Percentiles rank a stretch among this genome's conserved stretches.
phyloP scores from a whole-genome alignment of 106 monocot species.

The Narthecium ossifragum region DNA sequence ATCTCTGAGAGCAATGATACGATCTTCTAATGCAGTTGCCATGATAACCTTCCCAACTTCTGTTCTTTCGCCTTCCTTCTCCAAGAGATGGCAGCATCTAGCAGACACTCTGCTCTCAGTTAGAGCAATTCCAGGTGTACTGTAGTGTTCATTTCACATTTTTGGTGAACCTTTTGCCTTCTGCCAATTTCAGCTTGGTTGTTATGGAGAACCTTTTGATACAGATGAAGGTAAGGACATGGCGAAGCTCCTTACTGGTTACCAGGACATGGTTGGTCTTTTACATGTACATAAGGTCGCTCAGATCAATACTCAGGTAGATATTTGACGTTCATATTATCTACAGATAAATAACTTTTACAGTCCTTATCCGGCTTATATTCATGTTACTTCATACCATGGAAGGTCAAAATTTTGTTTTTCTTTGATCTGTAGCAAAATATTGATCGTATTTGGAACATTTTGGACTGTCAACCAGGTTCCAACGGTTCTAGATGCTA shows the following conservation, averaged over 20 bases:
- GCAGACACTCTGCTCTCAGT: conserved; percentile 90
- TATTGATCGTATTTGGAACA: not conserved
- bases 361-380: not conserved
- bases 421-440: conserved; percentile 3
- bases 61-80: conserved; percentile 56
- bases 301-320: conserved; percentile 77
- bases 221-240: conserved; percentile 96
- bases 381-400: not conserved
- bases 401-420: not conserved
- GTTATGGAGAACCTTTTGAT: conserved; percentile 2
- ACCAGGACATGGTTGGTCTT: conserved; percentile 97
- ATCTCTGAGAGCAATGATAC: conserved; percentile 71
- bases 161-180: not conserved
- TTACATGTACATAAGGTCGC: conserved; percentile 93
- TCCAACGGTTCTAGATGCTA: conserved; percentile 71
- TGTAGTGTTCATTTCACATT: not conserved
- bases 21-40: conserved; percentile 83
- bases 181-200: not conserved
- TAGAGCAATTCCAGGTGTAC: conserved; percentile 72
- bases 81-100: conserved; percentile 94
- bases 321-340: not conserved
- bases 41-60: conserved; percentile 79
- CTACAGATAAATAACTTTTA: not conserved
- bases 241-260: conserved; percentile 86
- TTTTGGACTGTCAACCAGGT: conserved; percentile 42